Evolutionary conservation across 441 rosid genomes (phyloP).

Genomic region (Pelargonium citronellum): DNA sequence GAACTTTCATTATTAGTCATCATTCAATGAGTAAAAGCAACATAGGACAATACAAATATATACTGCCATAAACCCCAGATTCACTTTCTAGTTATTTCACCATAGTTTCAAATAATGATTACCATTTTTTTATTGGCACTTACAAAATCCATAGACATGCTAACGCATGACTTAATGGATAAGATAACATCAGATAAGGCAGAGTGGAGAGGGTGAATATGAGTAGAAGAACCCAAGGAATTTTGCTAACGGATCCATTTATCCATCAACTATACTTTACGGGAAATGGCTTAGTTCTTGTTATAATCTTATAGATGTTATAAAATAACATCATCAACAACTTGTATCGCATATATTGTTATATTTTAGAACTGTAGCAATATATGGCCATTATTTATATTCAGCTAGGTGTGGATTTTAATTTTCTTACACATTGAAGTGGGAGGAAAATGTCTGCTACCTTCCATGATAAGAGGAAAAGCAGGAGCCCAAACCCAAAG

Average conservation of each 20-base stretch:
- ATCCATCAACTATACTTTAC: too few species aligned
- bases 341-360: not conserved
- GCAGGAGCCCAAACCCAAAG: not conserved
- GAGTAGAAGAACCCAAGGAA: too few species aligned
- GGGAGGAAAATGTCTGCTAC: too few species aligned
- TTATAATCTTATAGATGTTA: not conserved
- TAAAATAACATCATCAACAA: not conserved
- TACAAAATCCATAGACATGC: too few species aligned
- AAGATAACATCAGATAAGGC: too few species aligned
- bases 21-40: constrained; percentile 6
- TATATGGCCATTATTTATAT: not conserved
- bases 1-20: constrained; percentile 22
- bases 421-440: not conserved
- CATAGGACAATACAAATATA: not conserved
- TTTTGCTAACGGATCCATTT: too few species aligned
- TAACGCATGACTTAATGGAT: too few species aligned
- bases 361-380: not conserved
- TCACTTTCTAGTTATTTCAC: not conserved
- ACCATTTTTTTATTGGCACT: not conserved
- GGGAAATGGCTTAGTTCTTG: too few species aligned
- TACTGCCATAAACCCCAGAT: not conserved
- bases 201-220: too few species aligned
- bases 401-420: not conserved
- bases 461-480: not conserved
- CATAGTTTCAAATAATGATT: not conserved